Conservation (phyloP, 352 stramenopile genomes). For the Phytophthora palmivora region DNA sequence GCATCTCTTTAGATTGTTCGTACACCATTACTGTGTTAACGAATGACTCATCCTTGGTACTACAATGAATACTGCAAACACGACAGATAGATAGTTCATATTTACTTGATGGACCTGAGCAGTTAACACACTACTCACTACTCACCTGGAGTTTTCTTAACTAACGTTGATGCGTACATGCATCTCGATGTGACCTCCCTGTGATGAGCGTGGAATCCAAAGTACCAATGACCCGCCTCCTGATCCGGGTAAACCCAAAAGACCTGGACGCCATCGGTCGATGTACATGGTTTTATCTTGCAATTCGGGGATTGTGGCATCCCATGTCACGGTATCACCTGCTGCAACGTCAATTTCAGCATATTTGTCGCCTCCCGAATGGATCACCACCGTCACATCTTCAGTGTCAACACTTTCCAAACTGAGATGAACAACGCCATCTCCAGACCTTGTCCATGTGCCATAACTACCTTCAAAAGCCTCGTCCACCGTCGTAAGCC, state of each 20-base stretch:
- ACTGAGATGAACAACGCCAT: slow-evolving; percentile 31
- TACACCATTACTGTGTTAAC: too few relatives aligned
- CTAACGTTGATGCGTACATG: slow-evolving; percentile 35
- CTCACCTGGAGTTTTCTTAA: slow-evolving; percentile 15
- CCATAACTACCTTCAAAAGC: slow-evolving; percentile 37
- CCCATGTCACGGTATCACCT: slow-evolving; percentile 26
- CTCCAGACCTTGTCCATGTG: slow-evolving; percentile 34
- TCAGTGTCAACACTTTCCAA: slow-evolving; percentile 30
- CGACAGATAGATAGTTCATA: too few relatives aligned
- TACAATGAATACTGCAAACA: too few relatives aligned
- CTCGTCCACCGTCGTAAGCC: slow-evolving; percentile 29
- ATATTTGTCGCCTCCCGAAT: slow-evolving; percentile 31
- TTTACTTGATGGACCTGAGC: too few relatives aligned
- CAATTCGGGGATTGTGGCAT: slow-evolving; percentile 23
- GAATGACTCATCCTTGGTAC: too few relatives aligned
- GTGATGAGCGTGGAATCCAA: slow-evolving; percentile 46
- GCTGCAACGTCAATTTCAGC: slow-evolving; percentile 22
- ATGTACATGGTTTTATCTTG: slow-evolving; percentile 33
- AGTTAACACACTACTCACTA: too few relatives aligned
- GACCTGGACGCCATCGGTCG: slow-evolving; percentile 25
- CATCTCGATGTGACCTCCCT: slow-evolving; percentile 46
- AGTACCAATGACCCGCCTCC: slow-evolving; percentile 29
- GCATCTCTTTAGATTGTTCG: too few relatives aligned
- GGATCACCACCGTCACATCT: slow-evolving; percentile 29
- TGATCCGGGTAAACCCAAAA: slow-evolving; percentile 22